Conservation (phyloP, 495 filamentous ascomycete species). For the Penicillium chermesinum region DNA sequence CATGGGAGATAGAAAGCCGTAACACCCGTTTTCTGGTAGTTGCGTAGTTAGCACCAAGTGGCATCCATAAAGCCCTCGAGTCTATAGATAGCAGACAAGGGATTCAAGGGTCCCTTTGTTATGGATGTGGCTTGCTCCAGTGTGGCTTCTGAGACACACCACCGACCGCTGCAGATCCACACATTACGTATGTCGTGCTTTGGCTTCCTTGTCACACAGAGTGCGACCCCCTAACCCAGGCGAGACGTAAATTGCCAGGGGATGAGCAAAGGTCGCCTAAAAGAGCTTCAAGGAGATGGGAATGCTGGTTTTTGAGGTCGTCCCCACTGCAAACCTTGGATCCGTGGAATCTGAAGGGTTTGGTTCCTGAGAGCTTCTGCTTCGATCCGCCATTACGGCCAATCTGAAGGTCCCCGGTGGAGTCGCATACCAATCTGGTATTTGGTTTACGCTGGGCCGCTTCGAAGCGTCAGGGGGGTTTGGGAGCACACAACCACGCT, state of each 20-base stretch:
- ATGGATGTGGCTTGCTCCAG: slow-evolving; percentile 9
- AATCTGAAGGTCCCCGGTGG: slow-evolving; percentile 12
- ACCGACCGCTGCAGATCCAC: slow-evolving; percentile 4
- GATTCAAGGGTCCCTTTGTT: neutral
- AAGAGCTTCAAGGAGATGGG: slow-evolving; percentile 11
- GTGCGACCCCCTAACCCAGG: neutral
- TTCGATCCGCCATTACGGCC: slow-evolving; percentile 8
- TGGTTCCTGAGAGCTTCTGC: neutral
- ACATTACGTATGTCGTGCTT: slow-evolving; percentile 14
- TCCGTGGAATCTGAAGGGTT: neutral
- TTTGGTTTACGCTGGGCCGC: slow-evolving; percentile 17
- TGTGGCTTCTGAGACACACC: slow-evolving; percentile 11
- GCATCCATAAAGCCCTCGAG: too few species aligned
- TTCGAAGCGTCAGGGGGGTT: neutral
- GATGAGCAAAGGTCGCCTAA: neutral
- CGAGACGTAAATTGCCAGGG: neutral
- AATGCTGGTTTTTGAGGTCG: slow-evolving; percentile 4
- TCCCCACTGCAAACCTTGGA: neutral
- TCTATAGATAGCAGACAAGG: neutral
- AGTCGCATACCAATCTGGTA: slow-evolving; percentile 10
- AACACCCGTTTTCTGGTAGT: too few species aligned
- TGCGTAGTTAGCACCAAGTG: too few species aligned
- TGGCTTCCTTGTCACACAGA: neutral
- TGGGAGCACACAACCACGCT: neutral
- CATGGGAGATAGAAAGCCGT: too few species aligned